Base-by-base conservation (phyloP, 2,329 filamentous ascomycete genomes). In the Davidsoniella virescens region DNA sequence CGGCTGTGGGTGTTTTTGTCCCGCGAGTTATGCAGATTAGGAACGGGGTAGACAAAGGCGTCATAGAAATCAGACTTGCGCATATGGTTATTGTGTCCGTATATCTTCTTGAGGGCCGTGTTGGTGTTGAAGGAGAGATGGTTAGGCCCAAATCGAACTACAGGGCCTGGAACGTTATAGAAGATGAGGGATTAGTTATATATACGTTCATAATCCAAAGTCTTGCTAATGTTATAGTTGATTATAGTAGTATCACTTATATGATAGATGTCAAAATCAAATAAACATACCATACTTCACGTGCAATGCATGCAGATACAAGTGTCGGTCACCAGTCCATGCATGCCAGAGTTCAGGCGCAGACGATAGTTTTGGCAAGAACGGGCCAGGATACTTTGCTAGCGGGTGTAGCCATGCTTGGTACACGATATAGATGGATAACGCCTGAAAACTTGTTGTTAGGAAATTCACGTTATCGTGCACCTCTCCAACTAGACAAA, bases 111-210 rank as follows among this genome's bases (percentile, higher is more conserved):
- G 52, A 85, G 67, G 1, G 82, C 81, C 6, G 73, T 72, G 54
- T 73, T 74, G 50, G 78, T 80, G 69, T 92, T 90, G 67, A 93
- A 76, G 1, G 80, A 85, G 40, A 94, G 67, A 54, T 76, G 77
- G 63, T 87, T 86, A 42, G 86, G 86, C 0, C 82, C 83, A 56
- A 82, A 84, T 25, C 86, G 82, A n/a, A 90, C 82, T 47, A 78
- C 63, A n/a, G 70, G 67, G 57, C 77, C 75, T 78, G 43, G 1
- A n/a, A 23, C 29, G 6, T 7, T 7, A 23, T 25, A n/a, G 16
- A 25, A 29, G 20, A 14, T 10, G 17, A 3, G 9, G 7, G 38
- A 29, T 5, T 42, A 16, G 33, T 3, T 10, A 41, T 12, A 23
- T 6, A 40, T 29, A 14, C 10, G 20, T 29, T 10, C 39, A n/a